Conservation (phyloP, 2,329 filamentous ascomycete species). For the Venturia carpophila region DNA sequence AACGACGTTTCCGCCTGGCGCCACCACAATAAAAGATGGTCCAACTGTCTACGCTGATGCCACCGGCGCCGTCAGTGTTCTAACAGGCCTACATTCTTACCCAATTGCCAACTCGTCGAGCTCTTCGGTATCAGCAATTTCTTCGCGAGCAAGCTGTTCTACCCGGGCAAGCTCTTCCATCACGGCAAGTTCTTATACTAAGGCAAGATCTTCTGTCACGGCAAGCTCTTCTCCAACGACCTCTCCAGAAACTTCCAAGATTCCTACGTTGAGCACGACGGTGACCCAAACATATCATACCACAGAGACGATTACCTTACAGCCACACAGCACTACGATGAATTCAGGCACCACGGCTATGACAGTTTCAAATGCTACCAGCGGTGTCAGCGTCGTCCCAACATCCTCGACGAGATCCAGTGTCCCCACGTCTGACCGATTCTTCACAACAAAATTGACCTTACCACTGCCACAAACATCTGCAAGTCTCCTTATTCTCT, state of each 20-base stretch:
- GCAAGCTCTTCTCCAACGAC: not conserved
- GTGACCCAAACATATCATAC: not conserved
- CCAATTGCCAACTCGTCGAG: not conserved
- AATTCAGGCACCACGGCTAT: too few species aligned
- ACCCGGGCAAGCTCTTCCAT: too few species aligned
- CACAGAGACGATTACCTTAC: not conserved
- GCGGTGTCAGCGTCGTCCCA: not conserved
- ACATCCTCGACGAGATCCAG: not conserved
- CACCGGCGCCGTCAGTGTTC: not conserved
- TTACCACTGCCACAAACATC: not conserved
- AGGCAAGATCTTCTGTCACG: too few species aligned
- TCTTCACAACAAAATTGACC: not conserved
- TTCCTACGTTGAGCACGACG: not conserved
- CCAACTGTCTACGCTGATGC: not conserved
- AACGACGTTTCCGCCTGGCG: not conserved
- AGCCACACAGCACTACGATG: too few species aligned
- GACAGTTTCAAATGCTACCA: too few species aligned
- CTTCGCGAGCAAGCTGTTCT: too few species aligned
- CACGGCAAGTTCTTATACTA: too few species aligned
- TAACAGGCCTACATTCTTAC: not conserved
- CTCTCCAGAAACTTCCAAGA: not conserved
- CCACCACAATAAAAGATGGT: not conserved
- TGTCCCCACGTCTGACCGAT: not conserved
- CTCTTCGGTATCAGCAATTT: too few species aligned
- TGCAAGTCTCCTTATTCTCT: not conserved